Conservation (phyloP, 306 rosid genomes). For the Citrullus amarus region DNA sequence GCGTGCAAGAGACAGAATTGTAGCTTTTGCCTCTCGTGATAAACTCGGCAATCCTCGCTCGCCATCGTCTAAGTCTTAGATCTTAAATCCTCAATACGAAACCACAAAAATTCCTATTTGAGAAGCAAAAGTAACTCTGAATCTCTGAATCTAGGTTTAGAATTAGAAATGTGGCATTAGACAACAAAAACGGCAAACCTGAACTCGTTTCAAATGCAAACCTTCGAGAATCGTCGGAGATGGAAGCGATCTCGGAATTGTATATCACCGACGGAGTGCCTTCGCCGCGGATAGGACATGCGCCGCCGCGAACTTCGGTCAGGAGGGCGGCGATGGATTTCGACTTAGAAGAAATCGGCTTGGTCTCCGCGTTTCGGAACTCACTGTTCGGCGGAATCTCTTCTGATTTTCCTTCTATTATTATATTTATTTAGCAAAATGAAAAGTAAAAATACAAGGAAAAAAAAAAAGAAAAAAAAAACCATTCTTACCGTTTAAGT, state of each 20-base stretch:
- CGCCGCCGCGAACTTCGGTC: not conserved
- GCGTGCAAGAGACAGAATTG: constrained; percentile 82
- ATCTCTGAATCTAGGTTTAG: not conserved
- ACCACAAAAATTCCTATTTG: not conserved
- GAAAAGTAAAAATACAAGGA: too few species aligned
- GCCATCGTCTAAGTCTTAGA: constrained; percentile 29
- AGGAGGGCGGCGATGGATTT: not conserved
- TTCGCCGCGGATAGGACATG: not conserved
- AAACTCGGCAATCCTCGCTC: constrained; percentile 28
- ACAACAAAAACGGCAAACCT: not conserved
- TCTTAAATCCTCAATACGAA: not conserved
- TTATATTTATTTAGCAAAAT: too few species aligned
- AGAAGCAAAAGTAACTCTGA: not conserved
- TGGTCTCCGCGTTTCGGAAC: not conserved
- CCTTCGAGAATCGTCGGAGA: not conserved
- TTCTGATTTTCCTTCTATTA: not conserved
- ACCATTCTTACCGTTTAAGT: too few species aligned
- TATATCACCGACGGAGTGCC: not conserved
- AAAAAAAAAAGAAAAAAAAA: too few species aligned
- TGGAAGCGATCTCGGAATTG: not conserved
- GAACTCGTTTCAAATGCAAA: not conserved
- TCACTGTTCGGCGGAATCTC: not conserved
- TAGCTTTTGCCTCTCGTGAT: constrained; percentile 73
- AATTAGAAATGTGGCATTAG: not conserved
- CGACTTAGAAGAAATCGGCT: not conserved